Conservation (phyloP, 2,329 filamentous ascomycete species). For the Xylariaceae sp. region DNA sequence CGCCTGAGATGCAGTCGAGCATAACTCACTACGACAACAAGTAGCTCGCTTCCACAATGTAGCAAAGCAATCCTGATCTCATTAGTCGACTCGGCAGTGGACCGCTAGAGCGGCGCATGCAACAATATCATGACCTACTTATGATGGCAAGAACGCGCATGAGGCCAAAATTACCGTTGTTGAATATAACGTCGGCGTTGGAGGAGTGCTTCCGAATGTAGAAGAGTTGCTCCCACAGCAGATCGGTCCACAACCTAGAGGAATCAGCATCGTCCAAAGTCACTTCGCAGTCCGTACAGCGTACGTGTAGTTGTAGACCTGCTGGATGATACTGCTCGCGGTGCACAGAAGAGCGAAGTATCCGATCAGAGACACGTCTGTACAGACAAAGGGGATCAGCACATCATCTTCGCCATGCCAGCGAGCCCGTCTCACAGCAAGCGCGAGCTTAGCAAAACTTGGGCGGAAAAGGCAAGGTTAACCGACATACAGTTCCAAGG, state of each 20-base stretch:
- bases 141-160: slow-evolving; percentile 21
- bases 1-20: neutral
- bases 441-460: too few relatives aligned
- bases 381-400: neutral
- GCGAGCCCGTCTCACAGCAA: too few relatives aligned
- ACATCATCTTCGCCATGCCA: too few relatives aligned
- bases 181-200: slow-evolving; percentile 26
- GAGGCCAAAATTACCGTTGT: slow-evolving; percentile 27
- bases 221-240: slow-evolving; percentile 21
- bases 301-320: slow-evolving; percentile 25
- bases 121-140: slow-evolving; percentile 11
- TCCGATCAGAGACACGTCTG: slow-evolving; percentile 22
- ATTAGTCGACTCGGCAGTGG: neutral
- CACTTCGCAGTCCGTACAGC: neutral
- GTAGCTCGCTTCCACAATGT: slow-evolving; percentile 23
- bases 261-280: neutral
- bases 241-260: slow-evolving; percentile 19
- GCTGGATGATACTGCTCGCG: slow-evolving; percentile 23
- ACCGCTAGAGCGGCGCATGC: neutral
- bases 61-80: slow-evolving; percentile 20
- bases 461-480: neutral
- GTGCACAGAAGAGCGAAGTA: slow-evolving; percentile 22
- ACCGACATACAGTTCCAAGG: slow-evolving; percentile 16
- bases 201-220: slow-evolving; percentile 24
- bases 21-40: slow-evolving; percentile 16